phyloP scores from a whole-genome alignment of 2,329 filamentous ascomycete species.

The Spiromastix sp. region DNA sequence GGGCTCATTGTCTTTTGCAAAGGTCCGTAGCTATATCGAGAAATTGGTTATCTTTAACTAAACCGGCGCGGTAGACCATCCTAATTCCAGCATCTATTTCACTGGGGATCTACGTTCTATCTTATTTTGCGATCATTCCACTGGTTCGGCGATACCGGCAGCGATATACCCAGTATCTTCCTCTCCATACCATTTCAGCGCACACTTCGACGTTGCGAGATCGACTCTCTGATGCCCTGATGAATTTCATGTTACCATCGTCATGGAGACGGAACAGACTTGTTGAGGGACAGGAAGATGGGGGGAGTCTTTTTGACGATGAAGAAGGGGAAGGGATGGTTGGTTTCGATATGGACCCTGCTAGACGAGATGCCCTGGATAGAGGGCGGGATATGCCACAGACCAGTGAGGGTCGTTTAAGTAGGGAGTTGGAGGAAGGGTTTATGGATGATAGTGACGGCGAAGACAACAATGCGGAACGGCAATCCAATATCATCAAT shows the following conservation, averaged over 20 bases:
- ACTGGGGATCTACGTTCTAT: conserved; percentile 54
- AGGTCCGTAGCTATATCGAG: too few species aligned
- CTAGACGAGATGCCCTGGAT: conserved; percentile 33
- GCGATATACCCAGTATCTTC: conserved; percentile 65
- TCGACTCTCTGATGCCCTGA: conserved; percentile 29
- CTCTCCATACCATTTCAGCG: conserved; percentile 45
- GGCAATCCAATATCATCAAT: too few species aligned
- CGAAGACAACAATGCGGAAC: too few species aligned
- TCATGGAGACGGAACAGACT: conserved; percentile 37
- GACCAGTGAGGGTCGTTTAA: conserved; percentile 48
- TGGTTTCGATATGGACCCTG: conserved; percentile 43
- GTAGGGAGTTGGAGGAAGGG: conserved; percentile 67
- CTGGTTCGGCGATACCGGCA: conserved; percentile 59
- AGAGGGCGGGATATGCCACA: conserved; percentile 32
- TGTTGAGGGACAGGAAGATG: conserved; percentile 38
- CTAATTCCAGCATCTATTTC: conserved; percentile 62
- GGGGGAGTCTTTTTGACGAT: conserved; percentile 52
- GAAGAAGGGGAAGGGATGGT: conserved; percentile 51
- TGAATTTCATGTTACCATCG: conserved; percentile 34
- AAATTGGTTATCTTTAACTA: too few species aligned
- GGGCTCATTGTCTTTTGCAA: conserved; percentile 5
- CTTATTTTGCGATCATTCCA: conserved; percentile 56
- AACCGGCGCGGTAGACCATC: conserved; percentile 55
- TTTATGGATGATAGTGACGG: conserved; percentile 66
- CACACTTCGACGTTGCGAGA: conserved; percentile 47